Base-by-base conservation (phyloP, 768 basidiomycete species). In the Amanita brunnescens region DNA sequence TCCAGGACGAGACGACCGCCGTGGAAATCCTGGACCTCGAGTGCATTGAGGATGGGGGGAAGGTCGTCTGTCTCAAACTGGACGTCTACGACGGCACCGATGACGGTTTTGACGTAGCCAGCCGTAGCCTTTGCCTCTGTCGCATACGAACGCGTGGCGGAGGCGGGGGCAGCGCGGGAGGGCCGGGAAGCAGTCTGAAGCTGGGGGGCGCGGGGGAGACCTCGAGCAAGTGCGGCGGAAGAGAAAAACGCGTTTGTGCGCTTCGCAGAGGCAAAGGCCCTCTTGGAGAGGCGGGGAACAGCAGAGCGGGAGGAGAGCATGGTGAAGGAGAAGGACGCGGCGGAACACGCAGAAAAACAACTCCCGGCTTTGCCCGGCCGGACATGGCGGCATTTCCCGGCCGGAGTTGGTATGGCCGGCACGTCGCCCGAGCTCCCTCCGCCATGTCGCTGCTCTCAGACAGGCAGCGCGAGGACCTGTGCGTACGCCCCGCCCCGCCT, bases 51-150 rank as follows among this genome's bases (percentile, higher is more conserved):
- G 70, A 99, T 98, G 58, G 94, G 90, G 46, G 96, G 96, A 37
- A 98, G 87, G 74, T 83, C 77, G 59, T 95, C 94, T 45, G 84
- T 82, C 60, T 95, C 94, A 65, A 98, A 98, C 72, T 97, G 92
- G 61, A 99, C 96, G 68, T 99, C 96, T 65, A 99, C 96, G 74
- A 99, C 96, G 73, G 96, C 95, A 87, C 96, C 96, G 72, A 99
- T 99, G 79, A 99, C 94, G 61, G 92, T 94, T 79, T 97, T 96
- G 65, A 97, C 89, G 41, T 79, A 72, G 61, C 94, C 94, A 61
- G 78, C 71, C 49, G 77, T 68, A 58, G 62, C 70, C 74, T 81
- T 85, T 54, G 88, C 80, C 69, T 95, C 92, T 50, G 93, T 93
- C 57, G 94, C 94, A 78, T 94, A 95, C 45, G 83, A 73, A 67